phyloP scores from a whole-genome alignment of 805 yeast species.

The Zygotorulaspora danielsina region DNA sequence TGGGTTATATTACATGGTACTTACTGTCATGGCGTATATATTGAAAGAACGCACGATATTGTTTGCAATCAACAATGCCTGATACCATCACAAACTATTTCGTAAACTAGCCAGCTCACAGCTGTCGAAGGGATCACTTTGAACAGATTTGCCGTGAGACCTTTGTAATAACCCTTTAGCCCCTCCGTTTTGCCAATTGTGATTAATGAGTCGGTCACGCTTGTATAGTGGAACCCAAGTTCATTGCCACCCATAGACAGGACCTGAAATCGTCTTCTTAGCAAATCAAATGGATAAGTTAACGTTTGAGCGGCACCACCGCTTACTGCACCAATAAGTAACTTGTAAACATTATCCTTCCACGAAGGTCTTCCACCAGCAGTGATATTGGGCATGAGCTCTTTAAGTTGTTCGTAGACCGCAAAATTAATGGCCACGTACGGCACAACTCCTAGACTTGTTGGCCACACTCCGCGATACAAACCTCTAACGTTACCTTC shows the following conservation, averaged over 20 bases:
- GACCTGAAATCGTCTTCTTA: constrained; percentile 88
- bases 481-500: constrained; percentile 83
- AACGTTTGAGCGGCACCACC: constrained; percentile 88
- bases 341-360: constrained; percentile 45
- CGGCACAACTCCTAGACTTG: constrained; percentile 91
- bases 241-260: constrained; percentile 67
- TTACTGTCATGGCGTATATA: background rate
- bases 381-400: constrained; percentile 38
- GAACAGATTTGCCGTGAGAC: constrained; percentile 73
- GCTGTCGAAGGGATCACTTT: constrained; percentile 96
- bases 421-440: constrained; percentile 92
- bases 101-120: constrained; percentile 86
- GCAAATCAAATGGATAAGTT: constrained; percentile 86
- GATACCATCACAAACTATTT: constrained; percentile 53
- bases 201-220: constrained; percentile 67
- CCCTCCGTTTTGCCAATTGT: constrained; percentile 76
- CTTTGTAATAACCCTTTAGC: constrained; percentile 62
- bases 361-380: constrained; percentile 22
- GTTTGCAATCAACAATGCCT: constrained; percentile 8
- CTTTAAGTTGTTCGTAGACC: constrained; percentile 77
- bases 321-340: constrained; percentile 76
- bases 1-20: background rate
- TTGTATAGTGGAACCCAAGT: constrained; percentile 76
- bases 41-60: no score
- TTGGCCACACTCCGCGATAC: constrained; percentile 85